phyloP scores from a whole-genome alignment of 2,329 filamentous ascomycete genomes.

The Dendryphion nanum region DNA sequence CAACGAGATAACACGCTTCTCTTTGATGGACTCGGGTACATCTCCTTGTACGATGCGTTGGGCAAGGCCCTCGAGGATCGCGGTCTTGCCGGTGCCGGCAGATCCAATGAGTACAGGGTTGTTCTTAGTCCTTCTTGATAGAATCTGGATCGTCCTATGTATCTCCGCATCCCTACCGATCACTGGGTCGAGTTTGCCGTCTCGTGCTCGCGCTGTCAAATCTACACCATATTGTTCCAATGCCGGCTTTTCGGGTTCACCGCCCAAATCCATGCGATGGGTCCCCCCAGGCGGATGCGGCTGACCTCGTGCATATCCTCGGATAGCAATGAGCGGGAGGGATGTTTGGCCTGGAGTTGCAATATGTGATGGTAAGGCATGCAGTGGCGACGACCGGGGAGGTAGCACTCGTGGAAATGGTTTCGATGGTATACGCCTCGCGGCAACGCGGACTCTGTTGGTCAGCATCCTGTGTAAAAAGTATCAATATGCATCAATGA shows the following conservation, averaged over 20 bases:
- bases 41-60: constrained; percentile 88
- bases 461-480: constrained; percentile 40
- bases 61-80: constrained; percentile 85
- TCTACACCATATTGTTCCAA: constrained; percentile 91
- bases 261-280: constrained; percentile 86
- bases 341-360: not conserved
- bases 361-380: not conserved
- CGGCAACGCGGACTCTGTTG: constrained; percentile 32
- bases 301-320: constrained; percentile 54
- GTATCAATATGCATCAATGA: too few species aligned
- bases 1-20: constrained; percentile 83
- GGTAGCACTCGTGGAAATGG: constrained; percentile 14
- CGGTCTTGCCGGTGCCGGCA: constrained; percentile 91
- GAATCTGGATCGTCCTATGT: constrained; percentile 87
- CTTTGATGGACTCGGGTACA: constrained; percentile 92
- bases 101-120: constrained; percentile 92
- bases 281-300: constrained; percentile 89
- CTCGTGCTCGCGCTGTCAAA: constrained; percentile 77
- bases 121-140: constrained; percentile 92
- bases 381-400: constrained; percentile 14
- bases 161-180: constrained; percentile 92
- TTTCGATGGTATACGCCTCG: constrained; percentile 30
- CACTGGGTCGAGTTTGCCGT: constrained; percentile 91
- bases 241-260: constrained; percentile 75
- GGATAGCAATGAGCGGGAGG: not conserved